These are phyloP conservation scores for Tolypocladium sp. DNA, from an alignment of 2,329 filamentous ascomycete genomes.

Conservation along the genomic window DNA sequence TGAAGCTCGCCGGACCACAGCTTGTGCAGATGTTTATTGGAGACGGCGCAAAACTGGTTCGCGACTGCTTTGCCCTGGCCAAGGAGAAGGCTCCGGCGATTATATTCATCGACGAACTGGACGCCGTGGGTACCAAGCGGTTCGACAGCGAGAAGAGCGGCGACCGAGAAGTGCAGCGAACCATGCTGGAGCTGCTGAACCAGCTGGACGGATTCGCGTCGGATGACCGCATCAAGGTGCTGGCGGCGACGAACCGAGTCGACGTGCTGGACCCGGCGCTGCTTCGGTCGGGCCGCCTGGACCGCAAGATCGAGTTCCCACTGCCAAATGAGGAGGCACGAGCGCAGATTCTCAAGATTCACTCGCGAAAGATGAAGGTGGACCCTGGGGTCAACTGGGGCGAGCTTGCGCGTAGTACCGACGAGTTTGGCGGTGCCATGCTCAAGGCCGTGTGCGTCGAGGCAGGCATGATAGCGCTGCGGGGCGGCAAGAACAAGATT, in stretches of 20 bases:
- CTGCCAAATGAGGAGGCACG: constrained; percentile 95
- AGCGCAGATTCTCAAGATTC: constrained; percentile 94
- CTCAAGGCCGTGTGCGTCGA: constrained; percentile 98
- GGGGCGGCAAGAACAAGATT: constrained; percentile 92
- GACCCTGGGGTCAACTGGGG: constrained; percentile 91
- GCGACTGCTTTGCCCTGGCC: constrained; percentile 92
- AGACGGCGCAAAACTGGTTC: constrained; percentile 93
- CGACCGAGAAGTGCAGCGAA: constrained; percentile 95
- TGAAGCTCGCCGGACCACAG: constrained; percentile 95
- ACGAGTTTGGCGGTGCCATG: constrained; percentile 97
- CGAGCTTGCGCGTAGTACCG: constrained; percentile 89
- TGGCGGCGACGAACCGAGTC: constrained; percentile 89
- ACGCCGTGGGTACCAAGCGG: constrained; percentile 96
- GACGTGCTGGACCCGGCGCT: constrained; percentile 90
- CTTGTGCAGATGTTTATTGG: constrained; percentile 99
- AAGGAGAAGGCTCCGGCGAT: constrained; percentile 99
- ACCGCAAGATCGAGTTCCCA: constrained; percentile 97
- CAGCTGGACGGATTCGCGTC: constrained; percentile 97
- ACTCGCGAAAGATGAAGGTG: constrained; percentile 97
- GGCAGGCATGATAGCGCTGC: constrained; percentile 96
- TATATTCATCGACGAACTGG: constrained; percentile 98
- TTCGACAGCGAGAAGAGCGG: constrained; percentile 98
- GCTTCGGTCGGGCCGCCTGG: constrained; percentile 82
- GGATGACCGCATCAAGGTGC: constrained; percentile 91
- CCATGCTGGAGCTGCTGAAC: constrained; percentile 97